A percentile compares a stretch with the other conserved stretches of the same genome.
Evolutionary conservation across 306 rosid genomes (phyloP).

Genomic region (Vigna unguiculata): DNA sequence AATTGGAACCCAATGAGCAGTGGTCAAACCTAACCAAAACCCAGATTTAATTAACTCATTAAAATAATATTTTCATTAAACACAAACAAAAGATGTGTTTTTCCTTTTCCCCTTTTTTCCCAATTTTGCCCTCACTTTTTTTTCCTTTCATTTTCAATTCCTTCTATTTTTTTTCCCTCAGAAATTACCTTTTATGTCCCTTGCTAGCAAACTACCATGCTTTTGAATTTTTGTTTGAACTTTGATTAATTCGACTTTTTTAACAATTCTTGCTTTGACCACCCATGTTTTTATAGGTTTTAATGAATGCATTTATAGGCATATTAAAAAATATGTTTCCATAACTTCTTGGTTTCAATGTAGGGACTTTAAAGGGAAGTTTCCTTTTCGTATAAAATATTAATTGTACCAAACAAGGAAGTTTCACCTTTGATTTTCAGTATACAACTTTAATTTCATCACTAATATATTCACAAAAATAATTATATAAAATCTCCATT

Average conservation of each 20-base stretch:
- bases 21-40: conserved; percentile 82
- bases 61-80: conserved; percentile 48
- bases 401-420: too few relatives aligned
- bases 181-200: conserved; percentile 24
- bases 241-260: conserved; percentile 20
- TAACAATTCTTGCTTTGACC: conserved; percentile 21
- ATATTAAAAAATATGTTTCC: neutral
- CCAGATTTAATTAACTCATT: conserved; percentile 58
- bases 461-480: neutral
- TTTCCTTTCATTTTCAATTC: neutral
- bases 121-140: conserved; percentile 33
- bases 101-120: neutral
- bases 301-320: neutral
- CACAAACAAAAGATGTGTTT: conserved; percentile 45
- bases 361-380: neutral
- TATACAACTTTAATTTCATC: too few relatives aligned
- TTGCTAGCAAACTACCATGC: neutral
- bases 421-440: neutral
- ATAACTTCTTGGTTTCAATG: neutral
- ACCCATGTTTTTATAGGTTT: neutral
- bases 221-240: conserved; percentile 37
- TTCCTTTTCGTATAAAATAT: too few relatives aligned
- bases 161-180: neutral
- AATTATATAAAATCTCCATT: neutral
- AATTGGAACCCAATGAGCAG: conserved; percentile 66